Evolutionary conservation across 768 basidiomycete species (phyloP).

Genomic region (Tephrocybe rancida): DNA sequence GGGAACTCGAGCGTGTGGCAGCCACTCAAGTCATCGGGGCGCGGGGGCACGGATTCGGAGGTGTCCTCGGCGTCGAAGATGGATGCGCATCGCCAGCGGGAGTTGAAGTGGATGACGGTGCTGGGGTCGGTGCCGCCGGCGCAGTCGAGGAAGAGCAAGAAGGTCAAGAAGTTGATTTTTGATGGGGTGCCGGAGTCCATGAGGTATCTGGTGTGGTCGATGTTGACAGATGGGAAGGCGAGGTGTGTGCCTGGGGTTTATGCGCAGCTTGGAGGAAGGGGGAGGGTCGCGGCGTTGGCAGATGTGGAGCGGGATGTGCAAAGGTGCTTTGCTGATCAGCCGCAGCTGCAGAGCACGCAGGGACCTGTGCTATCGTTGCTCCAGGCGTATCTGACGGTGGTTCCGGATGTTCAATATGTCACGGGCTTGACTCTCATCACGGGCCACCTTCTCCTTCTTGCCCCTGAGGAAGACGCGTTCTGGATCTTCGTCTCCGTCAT

Average conservation of each 20-base stretch:
- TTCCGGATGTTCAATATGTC: conserved; percentile 76
- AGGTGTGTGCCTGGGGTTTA: conserved; percentile 73
- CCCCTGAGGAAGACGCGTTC: conserved; percentile 88
- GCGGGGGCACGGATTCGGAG: conserved; percentile 30
- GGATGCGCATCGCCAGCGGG: conserved; percentile 74
- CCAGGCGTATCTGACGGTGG: conserved; percentile 83
- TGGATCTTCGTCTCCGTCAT: conserved; percentile 90
- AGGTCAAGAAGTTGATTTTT: conserved; percentile 69
- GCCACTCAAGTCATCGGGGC: conserved; percentile 4
- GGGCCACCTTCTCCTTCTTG: conserved; percentile 70
- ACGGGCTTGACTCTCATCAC: conserved; percentile 68
- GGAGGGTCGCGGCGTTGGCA: conserved; percentile 45
- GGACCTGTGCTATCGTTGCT: conserved; percentile 59
- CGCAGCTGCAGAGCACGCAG: conserved; percentile 57
- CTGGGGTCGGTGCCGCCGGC: conserved; percentile 58
- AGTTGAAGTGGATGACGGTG: conserved; percentile 73
- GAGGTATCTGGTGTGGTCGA: conserved; percentile 83
- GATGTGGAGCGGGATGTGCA: conserved; percentile 65
- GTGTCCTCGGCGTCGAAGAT: conserved; percentile 43
- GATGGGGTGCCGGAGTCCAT: conserved; percentile 87
- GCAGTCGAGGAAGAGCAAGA: conserved; percentile 78
- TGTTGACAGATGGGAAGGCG: conserved; percentile 76
- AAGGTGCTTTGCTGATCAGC: conserved; percentile 56
- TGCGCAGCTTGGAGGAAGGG: conserved; percentile 58
- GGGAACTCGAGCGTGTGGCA: conserved; percentile 9